These are phyloP conservation scores for Periconia digitata DNA, from an alignment of 2,329 filamentous ascomycete genomes.

Conservation along the genomic window DNA sequence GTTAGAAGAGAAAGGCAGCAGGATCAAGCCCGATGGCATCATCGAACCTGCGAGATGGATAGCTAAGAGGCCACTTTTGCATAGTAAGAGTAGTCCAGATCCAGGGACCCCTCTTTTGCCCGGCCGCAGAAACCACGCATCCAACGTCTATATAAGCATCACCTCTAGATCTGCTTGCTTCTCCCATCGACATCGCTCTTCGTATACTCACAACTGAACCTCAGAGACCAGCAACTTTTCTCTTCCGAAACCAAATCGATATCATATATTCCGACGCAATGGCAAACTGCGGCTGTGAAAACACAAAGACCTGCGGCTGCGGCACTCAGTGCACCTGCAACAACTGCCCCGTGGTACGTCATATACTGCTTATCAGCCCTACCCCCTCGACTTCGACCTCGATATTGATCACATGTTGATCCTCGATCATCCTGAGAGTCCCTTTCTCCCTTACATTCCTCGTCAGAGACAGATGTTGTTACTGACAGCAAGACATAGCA, in stretches of 20 bases:
- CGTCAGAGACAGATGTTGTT: neutral
- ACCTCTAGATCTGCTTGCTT: neutral
- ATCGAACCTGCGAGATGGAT: neutral
- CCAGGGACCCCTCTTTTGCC: neutral
- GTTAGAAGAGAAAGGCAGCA: neutral
- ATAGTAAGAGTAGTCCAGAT: neutral
- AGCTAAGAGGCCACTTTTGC: neutral
- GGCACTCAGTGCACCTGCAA: constrained; percentile 26
- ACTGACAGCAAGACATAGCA: neutral
- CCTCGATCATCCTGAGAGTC: no score
- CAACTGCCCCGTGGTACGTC: constrained; percentile 26
- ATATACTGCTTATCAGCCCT: no score
- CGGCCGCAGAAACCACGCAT: constrained; percentile 3
- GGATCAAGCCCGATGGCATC: neutral
- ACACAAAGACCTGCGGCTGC: constrained; percentile 26
- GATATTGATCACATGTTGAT: neutral
- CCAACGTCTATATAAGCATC: neutral
- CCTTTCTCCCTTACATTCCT: no score
- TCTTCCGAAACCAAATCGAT: neutral
- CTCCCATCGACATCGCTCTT: neutral
- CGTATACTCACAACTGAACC: neutral
- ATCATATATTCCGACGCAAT: constrained; percentile 8
- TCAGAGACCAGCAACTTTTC: neutral
- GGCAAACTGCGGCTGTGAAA: constrained; percentile 29
- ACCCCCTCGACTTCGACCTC: neutral